Evolutionary conservation across 306 rosid species (phyloP), one percentile per base, ranked within the genome.

Genomic region (Carpinus viminea): DNA sequence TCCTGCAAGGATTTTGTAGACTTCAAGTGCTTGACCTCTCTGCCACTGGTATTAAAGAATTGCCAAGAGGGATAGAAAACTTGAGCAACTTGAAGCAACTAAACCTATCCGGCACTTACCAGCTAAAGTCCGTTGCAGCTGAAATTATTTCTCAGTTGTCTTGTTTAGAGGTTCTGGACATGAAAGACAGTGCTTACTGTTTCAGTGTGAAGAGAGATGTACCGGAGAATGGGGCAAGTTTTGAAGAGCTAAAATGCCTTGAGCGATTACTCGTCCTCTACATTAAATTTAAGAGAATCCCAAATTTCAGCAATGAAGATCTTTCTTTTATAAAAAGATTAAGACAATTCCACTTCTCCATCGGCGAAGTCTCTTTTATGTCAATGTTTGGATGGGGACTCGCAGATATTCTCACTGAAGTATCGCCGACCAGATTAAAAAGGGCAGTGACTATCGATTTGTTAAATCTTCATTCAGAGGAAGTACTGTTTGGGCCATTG

Each of bases 241-340:
- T 73, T 9, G 78, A 79, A 73, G 82, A 79, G 78, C 78, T 79
- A 15, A 53, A 17, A 57, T 36, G 47, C 47, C 83, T 79, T 38
- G 11, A 17, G 46, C 50, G 57, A 62, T 28, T 79, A 34, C 12
- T n/a, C 47, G 45, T 62, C 28, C 46, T 79, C 9, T 38, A 24
- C 65, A 24, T 79, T 34, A 38, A 43, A 1, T 50, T 79, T 50
- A n/a, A 50, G 66, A 72, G 64, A 21, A 51, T 79, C 50, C 82
- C 78, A 53, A 8, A 20, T 26, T 65, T 51, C 21, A 51, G 26
- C 10, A 20, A 46, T 12, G 57, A 73, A 51, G 48, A 52, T 24
- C 64, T 7, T 6, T n/a, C 68, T 1, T 73, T 68, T 74, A 64
- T 73, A 38, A n/a, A 61, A 0, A 73, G 82, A 65, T n/a, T n/a